A percentile compares a stretch with the other conserved stretches of the same genome.
phyloP scores from a whole-genome alignment of 495 filamentous ascomycete genomes.

The Trichoderma orchidacearum region DNA sequence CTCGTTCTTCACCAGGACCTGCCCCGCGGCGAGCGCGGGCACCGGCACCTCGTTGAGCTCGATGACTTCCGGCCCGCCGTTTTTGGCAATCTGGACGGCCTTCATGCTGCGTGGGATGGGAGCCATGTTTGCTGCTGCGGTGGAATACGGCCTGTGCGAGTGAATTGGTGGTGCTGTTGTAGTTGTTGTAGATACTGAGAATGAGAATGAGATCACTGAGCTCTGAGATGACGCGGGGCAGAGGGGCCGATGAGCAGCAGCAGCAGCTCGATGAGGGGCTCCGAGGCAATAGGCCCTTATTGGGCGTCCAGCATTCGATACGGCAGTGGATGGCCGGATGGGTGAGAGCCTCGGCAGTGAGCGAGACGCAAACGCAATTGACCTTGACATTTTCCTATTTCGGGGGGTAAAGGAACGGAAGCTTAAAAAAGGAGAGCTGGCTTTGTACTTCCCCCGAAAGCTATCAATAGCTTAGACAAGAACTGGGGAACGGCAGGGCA shows the following conservation, averaged over 20 bases:
- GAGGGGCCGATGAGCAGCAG: neutral
- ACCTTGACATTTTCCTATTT: neutral
- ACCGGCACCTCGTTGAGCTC: constrained; percentile 44
- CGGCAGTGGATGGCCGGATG: too few relatives aligned
- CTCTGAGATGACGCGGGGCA: neutral
- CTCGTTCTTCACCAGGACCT: constrained; percentile 74
- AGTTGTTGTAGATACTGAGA: neutral
- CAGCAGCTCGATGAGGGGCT: neutral
- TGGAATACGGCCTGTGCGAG: neutral
- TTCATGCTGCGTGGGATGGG: constrained; percentile 3
- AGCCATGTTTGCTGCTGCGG: constrained; percentile 1
- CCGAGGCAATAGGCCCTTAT: neutral
- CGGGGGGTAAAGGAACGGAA: too few relatives aligned
- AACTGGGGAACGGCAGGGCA: too few relatives aligned
- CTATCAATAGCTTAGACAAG: too few relatives aligned
- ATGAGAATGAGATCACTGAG: neutral
- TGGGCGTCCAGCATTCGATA: neutral
- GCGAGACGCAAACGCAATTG: neutral
- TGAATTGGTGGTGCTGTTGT: neutral
- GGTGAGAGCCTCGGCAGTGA: neutral
- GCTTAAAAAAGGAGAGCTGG: neutral
- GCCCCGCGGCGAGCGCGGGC: constrained; percentile 47
- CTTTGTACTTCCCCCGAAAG: too few relatives aligned
- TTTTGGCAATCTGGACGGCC: constrained; percentile 3
- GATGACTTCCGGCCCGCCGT: constrained; percentile 4